Base-by-base conservation (phyloP, 805 yeast species). In the Phaffomyces antillensis region DNA sequence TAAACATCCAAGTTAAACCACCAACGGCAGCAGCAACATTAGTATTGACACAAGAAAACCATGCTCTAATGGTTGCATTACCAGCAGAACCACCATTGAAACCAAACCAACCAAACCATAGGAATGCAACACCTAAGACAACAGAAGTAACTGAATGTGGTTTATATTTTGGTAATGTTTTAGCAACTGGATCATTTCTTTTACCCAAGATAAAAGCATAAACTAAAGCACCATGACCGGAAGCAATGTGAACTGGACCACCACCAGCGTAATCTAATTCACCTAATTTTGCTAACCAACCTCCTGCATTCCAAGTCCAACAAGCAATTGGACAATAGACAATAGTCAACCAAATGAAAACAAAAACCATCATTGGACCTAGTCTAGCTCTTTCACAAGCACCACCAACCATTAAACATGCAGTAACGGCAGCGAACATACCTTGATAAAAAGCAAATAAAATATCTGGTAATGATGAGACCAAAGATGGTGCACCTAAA, bases 31-130 rank as follows among this genome's bases (percentile, higher is more conserved):
- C 98, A 42, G 98, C 96, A 56, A 91, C 64, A 68, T 91, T 88
- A 60, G 98, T 91, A 76, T 87, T 89, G 60, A 85, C 83, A 63
- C 85, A 77, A 34, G 97, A 96, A 72, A 89, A 89, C 85, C 88
- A 87, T 46, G 96, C 90, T 70, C 97, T 83, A 63, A 93, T 81
- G 50, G 91, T 69, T 33, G 96, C 86, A 62, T 88, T 84, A 66
- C 96, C 97, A 41, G 97, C 86, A 40, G 96, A 88, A 58, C 98
- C 98, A 67, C 96, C 97, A 76, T 93, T 93, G 80, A 93, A 93
- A 36, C 96, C 97, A 60, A 89, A 89, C 99, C 99, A 93, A 33
- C 98, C 99, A 59, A 93, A 89, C 96, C 97, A 91, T 56, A 93
- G 76, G 72, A 93, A 86, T 12, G 87, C 83, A 18, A 97, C 89